Percentiles rank a stretch among this genome's conserved stretches.
phyloP scores from a whole-genome alignment of 768 basidiomycete species.

The Trametes cingulata region DNA sequence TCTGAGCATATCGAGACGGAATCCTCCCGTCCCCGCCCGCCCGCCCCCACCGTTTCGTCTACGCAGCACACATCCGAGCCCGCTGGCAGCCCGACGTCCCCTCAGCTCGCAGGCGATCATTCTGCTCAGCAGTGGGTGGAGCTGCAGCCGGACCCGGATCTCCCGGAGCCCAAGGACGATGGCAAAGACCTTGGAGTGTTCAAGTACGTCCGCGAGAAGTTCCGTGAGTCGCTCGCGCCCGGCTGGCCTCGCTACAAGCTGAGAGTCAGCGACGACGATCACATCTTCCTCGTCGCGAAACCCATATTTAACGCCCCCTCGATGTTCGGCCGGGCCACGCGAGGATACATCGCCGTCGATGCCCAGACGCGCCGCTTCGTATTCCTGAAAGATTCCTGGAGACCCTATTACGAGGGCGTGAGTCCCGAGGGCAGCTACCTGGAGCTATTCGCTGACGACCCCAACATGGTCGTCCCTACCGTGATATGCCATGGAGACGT shows the following conservation, averaged over 20 bases:
- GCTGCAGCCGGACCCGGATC: not conserved
- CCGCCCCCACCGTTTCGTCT: too few relatives aligned
- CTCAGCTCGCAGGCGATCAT: too few relatives aligned
- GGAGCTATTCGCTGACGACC: not conserved
- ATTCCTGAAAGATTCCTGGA: slow-evolving; percentile 20
- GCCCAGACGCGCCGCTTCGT: slow-evolving; percentile 3
- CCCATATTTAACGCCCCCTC: not conserved
- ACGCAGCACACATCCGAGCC: too few relatives aligned
- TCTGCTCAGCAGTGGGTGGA: not conserved
- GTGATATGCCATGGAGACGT: slow-evolving; percentile 7
- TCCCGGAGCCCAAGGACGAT: not conserved
- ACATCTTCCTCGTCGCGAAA: not conserved
- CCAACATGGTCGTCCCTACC: not conserved
- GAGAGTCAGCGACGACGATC: not conserved
- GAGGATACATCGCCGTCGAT: slow-evolving; percentile 20
- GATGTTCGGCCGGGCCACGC: slow-evolving; percentile 2
- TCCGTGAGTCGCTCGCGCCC: not conserved
- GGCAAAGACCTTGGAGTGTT: not conserved
- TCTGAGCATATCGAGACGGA: too few relatives aligned
- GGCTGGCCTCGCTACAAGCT: not conserved
- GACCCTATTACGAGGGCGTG: not conserved
- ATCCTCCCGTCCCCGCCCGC: too few relatives aligned
- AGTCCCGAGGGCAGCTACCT: not conserved
- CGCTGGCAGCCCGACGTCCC: too few relatives aligned
- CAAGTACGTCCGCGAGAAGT: not conserved